Conservation (phyloP, 1,284 basidiomycete genomes). For the Stereum hirsutum region DNA sequence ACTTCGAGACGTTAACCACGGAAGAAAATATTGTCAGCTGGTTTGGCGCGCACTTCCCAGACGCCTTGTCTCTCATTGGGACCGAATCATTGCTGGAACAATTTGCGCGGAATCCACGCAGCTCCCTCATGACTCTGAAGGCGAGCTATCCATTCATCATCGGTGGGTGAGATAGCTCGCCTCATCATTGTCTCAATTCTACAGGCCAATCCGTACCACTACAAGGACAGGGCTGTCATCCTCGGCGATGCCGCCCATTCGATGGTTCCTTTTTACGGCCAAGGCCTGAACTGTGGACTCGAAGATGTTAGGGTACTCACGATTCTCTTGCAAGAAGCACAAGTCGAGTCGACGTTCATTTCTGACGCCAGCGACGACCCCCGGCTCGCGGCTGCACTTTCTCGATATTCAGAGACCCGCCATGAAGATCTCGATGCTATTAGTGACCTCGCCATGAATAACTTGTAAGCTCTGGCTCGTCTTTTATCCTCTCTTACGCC, state of each 20-base stretch:
- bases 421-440: slow-evolving; percentile 89
- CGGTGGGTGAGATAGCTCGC: too few relatives aligned
- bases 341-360: slow-evolving; percentile 35
- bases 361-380: slow-evolving; percentile 35
- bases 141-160: slow-evolving; percentile 35
- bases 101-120: slow-evolving; percentile 78
- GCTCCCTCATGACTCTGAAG: slow-evolving; percentile 87
- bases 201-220: slow-evolving; percentile 84
- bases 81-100: slow-evolving; percentile 68
- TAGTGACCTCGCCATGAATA: slow-evolving; percentile 85
- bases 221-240: slow-evolving; percentile 80
- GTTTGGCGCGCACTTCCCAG: slow-evolving; percentile 83
- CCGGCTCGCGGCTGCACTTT: slow-evolving; percentile 58
- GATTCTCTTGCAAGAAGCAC: slow-evolving; percentile 63
- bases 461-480: slow-evolving; percentile 66
- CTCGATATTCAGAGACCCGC: slow-evolving; percentile 72
- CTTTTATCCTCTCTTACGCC: neutral
- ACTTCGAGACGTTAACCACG: slow-evolving; percentile 62
- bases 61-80: slow-evolving; percentile 80
- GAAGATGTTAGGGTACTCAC: slow-evolving; percentile 93
- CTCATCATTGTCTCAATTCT: slow-evolving; percentile 1
- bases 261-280: slow-evolving; percentile 98
- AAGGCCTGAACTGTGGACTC: slow-evolving; percentile 95
- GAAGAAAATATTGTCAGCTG: slow-evolving; percentile 59
- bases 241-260: slow-evolving; percentile 94